These are phyloP conservation scores for Cruciata laevipes DNA, from an alignment of 257 asterid genomes.

Conservation along the genomic window DNA sequence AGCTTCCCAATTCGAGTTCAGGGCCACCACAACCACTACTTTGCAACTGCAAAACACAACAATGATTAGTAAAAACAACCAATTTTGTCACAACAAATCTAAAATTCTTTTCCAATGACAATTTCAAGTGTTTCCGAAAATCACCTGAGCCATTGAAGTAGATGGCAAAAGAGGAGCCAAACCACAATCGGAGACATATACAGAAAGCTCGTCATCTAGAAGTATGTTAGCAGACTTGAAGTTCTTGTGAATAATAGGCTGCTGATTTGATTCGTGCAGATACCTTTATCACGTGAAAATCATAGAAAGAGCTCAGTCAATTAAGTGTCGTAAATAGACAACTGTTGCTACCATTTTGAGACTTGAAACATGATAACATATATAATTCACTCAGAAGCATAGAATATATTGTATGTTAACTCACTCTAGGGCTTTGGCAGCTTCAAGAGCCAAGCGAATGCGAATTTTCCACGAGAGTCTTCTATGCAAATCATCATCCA, in stretches of 20 bases:
- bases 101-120: background rate
- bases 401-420: conserved; percentile 18
- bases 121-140: background rate
- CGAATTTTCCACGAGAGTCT: conserved; percentile 86
- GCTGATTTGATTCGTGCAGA: conserved; percentile 75
- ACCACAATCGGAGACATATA: conserved; percentile 69
- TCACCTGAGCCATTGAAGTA: conserved; percentile 53
- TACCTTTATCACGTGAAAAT: conserved; percentile 43
- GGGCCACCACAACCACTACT: conserved; percentile 85
- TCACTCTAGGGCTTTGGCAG: conserved; percentile 87
- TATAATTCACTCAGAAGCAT: background rate
- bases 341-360: background rate
- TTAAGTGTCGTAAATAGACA: background rate
- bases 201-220: conserved; percentile 54
- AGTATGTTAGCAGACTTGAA: conserved; percentile 75
- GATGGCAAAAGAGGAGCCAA: conserved; percentile 64
- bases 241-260: conserved; percentile 66
- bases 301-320: conserved; percentile 15
- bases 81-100: background rate
- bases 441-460: conserved; percentile 74
- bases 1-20: conserved; percentile 78
- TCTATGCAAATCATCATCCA: conserved; percentile 53
- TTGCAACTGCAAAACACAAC: conserved; percentile 52
- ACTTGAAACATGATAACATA: background rate
- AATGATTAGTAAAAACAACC: conserved; percentile 13